Evolutionary conservation across 176 grass and related monocot species (phyloP).

Genomic region (Cocos nucifera): DNA sequence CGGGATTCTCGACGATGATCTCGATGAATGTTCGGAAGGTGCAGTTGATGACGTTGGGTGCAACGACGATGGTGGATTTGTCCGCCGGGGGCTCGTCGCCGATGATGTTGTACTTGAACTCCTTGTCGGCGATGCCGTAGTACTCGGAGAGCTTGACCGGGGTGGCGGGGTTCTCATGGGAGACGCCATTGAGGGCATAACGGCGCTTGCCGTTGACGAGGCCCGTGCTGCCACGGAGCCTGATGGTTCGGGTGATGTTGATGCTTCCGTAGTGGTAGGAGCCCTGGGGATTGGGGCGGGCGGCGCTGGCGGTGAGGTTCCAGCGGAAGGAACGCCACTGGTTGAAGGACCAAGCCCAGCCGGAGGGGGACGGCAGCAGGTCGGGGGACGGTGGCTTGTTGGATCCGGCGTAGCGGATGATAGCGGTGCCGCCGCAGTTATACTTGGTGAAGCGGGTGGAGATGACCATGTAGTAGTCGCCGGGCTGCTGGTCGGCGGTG

Average conservation of each 20-base stretch:
- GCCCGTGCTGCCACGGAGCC: conserved; percentile 26
- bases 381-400: conserved; percentile 39
- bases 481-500: conserved; percentile 52
- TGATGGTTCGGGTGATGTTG: conserved; percentile 91
- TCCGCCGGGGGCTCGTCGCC: conserved; percentile 38
- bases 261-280: conserved; percentile 98
- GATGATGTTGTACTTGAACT: conserved; percentile 80
- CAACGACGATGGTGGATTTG: conserved; percentile 16
- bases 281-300: conserved; percentile 89
- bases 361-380: conserved; percentile 45
- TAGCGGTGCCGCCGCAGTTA: conserved; percentile 22
- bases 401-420: conserved; percentile 59
- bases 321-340: conserved; percentile 87
- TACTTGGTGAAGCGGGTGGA: conserved; percentile 81
- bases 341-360: conserved; percentile 89
- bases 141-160: conserved; percentile 94
- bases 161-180: conserved; percentile 46
- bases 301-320: conserved; percentile 94
- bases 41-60: conserved; percentile 48
- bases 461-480: conserved; percentile 57
- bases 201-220: conserved; percentile 53
- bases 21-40: conserved; percentile 84
- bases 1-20: conserved; percentile 73
- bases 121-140: conserved; percentile 49
- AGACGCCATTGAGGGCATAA: conserved; percentile 76